phyloP scores from a whole-genome alignment of 192 early-diverging fungal species.

The Gamsiella multidivaricata region DNA sequence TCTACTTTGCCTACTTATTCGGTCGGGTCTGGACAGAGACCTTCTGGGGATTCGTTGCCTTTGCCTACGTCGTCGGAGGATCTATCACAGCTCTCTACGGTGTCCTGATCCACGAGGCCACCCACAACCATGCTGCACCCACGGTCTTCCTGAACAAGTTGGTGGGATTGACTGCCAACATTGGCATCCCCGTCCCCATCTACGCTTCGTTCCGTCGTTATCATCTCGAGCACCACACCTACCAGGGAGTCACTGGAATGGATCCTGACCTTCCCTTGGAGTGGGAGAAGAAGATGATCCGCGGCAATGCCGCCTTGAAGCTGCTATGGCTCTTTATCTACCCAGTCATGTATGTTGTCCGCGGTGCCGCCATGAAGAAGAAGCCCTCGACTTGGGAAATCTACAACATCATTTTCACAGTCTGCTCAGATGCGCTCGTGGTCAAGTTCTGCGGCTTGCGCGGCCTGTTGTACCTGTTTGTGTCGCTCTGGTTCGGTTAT shows the following conservation, averaged over 20 bases:
- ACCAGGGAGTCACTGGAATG: slow-evolving; percentile 92
- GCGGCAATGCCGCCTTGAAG: slow-evolving; percentile 75
- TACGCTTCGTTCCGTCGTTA: slow-evolving; percentile 85
- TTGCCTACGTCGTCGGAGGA: slow-evolving; percentile 84
- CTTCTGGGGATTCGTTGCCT: slow-evolving; percentile 72
- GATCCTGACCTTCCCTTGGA: slow-evolving; percentile 94
- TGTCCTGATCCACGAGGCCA: slow-evolving; percentile 93
- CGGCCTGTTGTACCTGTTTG: slow-evolving; percentile 75
- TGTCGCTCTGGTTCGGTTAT: slow-evolving; percentile 84
- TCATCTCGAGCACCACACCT: slow-evolving; percentile 98
- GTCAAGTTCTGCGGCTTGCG: slow-evolving; percentile 67
- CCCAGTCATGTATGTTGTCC: slow-evolving; percentile 86
- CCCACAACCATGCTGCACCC: slow-evolving; percentile 85
- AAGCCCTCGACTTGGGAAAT: slow-evolving; percentile 80
- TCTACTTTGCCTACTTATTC: slow-evolving; percentile 84
- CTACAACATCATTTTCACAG: slow-evolving; percentile 79
- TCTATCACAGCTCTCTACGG: slow-evolving; percentile 84
- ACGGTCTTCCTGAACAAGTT: slow-evolving; percentile 82
- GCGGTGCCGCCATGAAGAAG: slow-evolving; percentile 77
- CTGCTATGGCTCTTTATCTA: slow-evolving; percentile 86
- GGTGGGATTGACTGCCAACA: slow-evolving; percentile 86
- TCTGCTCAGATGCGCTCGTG: slow-evolving; percentile 65
- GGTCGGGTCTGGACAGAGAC: slow-evolving; percentile 70
- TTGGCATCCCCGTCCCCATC: slow-evolving; percentile 83
- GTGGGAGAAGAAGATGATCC: slow-evolving; percentile 84